Base-by-base conservation (phyloP, 495 filamentous ascomycete species). In the Cudoniella acicularis region DNA sequence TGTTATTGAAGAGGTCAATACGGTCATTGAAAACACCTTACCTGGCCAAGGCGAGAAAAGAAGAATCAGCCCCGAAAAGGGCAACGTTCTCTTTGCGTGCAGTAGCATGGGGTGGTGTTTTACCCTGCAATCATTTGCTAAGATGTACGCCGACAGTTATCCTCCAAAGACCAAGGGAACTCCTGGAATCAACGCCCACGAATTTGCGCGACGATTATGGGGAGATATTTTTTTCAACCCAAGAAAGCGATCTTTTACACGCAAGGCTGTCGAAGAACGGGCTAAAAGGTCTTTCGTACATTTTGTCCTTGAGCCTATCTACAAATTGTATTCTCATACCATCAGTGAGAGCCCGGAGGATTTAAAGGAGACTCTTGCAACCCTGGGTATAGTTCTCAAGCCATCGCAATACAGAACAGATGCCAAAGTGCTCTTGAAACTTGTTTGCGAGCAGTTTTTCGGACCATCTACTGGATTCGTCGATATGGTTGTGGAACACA, bases 211-310 rank as follows among this genome's bases (percentile, higher is more conserved):
- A 50, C 77, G 94, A 24, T 79, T 98, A 54, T 98, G 94, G 94
- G 94, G 95, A 6, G 93, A 98, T 69, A 89, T 98, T 57, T 98
- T 95, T 73, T 98, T 87, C 77, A 98, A 97, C 67, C 92, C 94
- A 0, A 77, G 75, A 61, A 93, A 87, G 70, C 86, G 93, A 46
- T 93, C 87, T 54, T 98, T 98, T 66, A 94, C 88, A 42, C 83
- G 94, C 54, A 96, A 94, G 67, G 85, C 83, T 26, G 67, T 90
- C 21, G 94, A 98, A 67, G 84, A 92, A 62, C 76, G 82, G 26
- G 84, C 91, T 9, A 93, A 87, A 70, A 80, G 94, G 43, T 87
- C 89, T 9, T 98, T 98, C 72, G 90, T 98, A 60, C 86, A 96
- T 67, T 98, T 98, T 64, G 81, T 98, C 36, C 76, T 98, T 42